Evolutionary conservation across 2,329 filamentous ascomycete genomes (phyloP).

Genomic region (Alternaria metachromatica): DNA sequence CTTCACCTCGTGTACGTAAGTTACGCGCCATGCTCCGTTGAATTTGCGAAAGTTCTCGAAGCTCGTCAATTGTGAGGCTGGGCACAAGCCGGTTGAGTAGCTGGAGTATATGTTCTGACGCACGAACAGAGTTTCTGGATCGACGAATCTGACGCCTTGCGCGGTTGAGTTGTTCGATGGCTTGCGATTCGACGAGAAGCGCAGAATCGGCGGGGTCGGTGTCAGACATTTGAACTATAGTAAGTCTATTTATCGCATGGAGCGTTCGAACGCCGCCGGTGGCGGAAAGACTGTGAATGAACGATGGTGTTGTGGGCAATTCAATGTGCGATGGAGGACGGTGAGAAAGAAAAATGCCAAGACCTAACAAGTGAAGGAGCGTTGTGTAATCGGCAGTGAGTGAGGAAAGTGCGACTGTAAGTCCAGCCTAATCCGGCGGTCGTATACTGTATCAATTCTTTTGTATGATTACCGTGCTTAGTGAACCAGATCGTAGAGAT

Average conservation of each 20-base stretch:
- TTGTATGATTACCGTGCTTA: not conserved
- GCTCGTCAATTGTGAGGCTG: not conserved
- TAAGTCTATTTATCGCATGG: slow-evolving; percentile 1
- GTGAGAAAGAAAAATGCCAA: slow-evolving; percentile 1
- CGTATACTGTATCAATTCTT: not conserved
- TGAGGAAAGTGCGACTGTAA: not conserved
- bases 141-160: not conserved
- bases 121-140: not conserved
- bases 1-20: not conserved
- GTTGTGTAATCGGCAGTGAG: not conserved
- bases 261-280: not conserved
- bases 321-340: not conserved
- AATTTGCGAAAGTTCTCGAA: not conserved
- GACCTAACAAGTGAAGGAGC: not conserved
- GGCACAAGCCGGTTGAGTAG: not conserved
- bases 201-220: not conserved
- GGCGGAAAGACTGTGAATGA: not conserved
- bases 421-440: not conserved
- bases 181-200: not conserved
- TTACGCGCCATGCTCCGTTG: not conserved
- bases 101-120: not conserved
- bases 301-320: not conserved
- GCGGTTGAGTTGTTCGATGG: not conserved
- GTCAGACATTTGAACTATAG: slow-evolving; percentile 18
- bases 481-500: not conserved